Percentiles rank a stretch among this genome's conserved stretches.
Evolutionary conservation across 148 eudicot genomes (phyloP).

Genomic region (Salicornia ramosissima): DNA sequence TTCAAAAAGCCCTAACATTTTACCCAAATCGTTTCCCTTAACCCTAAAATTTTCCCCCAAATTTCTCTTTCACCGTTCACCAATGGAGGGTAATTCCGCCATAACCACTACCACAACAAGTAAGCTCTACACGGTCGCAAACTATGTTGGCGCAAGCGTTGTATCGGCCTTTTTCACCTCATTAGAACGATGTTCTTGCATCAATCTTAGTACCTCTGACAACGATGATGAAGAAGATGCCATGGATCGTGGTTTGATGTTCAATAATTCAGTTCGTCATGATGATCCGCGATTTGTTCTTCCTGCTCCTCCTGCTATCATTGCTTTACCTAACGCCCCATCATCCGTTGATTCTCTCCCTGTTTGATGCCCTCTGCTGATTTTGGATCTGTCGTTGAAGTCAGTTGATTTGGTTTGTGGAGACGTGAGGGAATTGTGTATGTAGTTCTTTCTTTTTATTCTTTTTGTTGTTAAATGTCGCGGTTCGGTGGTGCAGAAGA

Average conservation of each 20-base stretch:
- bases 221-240: conserved; percentile 54
- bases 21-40: not conserved
- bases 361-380: conserved; percentile 38
- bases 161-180: conserved; percentile 76
- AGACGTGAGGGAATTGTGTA: conserved; percentile 8
- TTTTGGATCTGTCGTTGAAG: not conserved
- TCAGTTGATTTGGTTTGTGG: too few species aligned
- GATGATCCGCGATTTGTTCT: conserved; percentile 34
- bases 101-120: conserved; percentile 22
- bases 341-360: conserved; percentile 53
- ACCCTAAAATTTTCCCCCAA: not conserved
- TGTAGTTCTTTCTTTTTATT: not conserved
- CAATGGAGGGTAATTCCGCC: conserved; percentile 48
- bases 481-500: conserved; percentile 12
- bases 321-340: conserved; percentile 17
- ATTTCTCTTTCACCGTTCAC: not conserved
- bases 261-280: conserved; percentile 36
- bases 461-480: not conserved
- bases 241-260: conserved; percentile 62
- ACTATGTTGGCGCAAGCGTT: conserved; percentile 61
- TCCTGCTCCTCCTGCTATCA: conserved; percentile 27
- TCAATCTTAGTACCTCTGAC: conserved; percentile 55
- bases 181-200: conserved; percentile 62
- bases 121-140: conserved; percentile 50
- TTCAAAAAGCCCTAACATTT: conserved; percentile 12